Conservation (phyloP, 164 flowering plant genomes). For the Stephania yunnanensis region DNA sequence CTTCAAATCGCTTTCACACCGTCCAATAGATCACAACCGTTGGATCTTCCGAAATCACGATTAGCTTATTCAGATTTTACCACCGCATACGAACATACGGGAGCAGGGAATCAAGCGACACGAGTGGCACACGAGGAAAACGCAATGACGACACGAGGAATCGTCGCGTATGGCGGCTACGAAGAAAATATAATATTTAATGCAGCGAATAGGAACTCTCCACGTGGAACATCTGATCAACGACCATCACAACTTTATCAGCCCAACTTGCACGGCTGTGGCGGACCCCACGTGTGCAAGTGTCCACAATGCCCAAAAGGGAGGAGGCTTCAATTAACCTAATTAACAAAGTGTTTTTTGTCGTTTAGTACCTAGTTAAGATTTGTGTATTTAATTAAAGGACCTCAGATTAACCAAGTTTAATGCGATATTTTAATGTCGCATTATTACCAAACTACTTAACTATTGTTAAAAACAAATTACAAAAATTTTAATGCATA, state of each 20-base stretch:
- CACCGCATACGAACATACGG: not conserved
- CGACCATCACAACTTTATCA: not conserved
- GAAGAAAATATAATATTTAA: not conserved
- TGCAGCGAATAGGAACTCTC: not conserved
- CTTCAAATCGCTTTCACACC: not conserved
- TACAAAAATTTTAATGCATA: too few relatives aligned
- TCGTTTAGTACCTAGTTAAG: too few relatives aligned
- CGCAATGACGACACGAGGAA: not conserved
- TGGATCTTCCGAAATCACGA: not conserved
- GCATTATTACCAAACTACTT: too few relatives aligned
- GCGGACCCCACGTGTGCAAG: not conserved
- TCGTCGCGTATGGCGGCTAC: conserved; percentile 13
- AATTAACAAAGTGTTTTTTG: too few relatives aligned
- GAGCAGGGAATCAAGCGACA: not conserved
- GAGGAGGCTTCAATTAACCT: too few relatives aligned
- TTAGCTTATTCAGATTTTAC: too few relatives aligned
- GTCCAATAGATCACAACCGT: not conserved
- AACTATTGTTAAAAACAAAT: too few relatives aligned
- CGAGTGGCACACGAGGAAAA: not conserved
- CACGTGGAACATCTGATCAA: conserved; percentile 11
- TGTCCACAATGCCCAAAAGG: not conserved
- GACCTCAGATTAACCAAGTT: too few relatives aligned
- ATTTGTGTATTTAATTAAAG: too few relatives aligned
- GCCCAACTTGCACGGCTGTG: not conserved
- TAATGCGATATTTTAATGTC: too few relatives aligned